Evolutionary conservation across 257 asterid genomes (phyloP).

Genomic region (Ilex asprella): DNA sequence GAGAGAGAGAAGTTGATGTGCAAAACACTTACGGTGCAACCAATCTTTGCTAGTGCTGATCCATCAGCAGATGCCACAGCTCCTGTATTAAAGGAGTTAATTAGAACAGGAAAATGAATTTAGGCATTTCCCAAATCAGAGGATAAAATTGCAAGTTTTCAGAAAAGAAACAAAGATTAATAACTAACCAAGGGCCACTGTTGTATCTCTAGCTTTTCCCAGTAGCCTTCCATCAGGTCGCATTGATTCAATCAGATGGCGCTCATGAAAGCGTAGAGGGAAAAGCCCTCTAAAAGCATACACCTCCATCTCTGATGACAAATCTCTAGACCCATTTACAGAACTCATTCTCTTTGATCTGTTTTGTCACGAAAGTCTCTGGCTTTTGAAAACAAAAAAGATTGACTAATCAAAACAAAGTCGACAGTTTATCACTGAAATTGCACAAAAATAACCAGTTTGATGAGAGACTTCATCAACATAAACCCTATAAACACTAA

Average conservation of each 20-base stretch:
- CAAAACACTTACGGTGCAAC: slow-evolving; percentile 67
- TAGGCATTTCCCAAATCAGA: too few species aligned
- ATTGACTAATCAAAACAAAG: background rate
- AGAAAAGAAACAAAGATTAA: too few species aligned
- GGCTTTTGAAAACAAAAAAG: slow-evolving; percentile 8
- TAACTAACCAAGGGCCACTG: too few species aligned
- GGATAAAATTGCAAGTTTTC: too few species aligned
- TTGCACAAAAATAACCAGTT: too few species aligned
- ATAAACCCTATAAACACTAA: too few species aligned
- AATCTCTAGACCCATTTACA: slow-evolving; percentile 38
- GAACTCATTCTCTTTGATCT: slow-evolving; percentile 40
- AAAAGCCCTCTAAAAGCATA: slow-evolving; percentile 86
- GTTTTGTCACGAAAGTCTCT: slow-evolving; percentile 11
- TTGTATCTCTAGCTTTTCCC: too few species aligned
- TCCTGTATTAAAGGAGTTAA: too few species aligned
- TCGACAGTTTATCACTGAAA: too few species aligned
- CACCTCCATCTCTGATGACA: slow-evolving; percentile 80
- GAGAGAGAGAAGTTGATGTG: too few species aligned
- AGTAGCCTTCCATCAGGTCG: slow-evolving; percentile 68
- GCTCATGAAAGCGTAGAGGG: slow-evolving; percentile 79
- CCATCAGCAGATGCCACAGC: slow-evolving; percentile 57
- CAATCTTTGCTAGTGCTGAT: slow-evolving; percentile 86
- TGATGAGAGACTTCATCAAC: too few species aligned
- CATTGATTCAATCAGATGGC: slow-evolving; percentile 62
- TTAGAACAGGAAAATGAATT: too few species aligned